Base-by-base conservation (phyloP, 306 rosid genomes). In the Cicer arietinum region DNA sequence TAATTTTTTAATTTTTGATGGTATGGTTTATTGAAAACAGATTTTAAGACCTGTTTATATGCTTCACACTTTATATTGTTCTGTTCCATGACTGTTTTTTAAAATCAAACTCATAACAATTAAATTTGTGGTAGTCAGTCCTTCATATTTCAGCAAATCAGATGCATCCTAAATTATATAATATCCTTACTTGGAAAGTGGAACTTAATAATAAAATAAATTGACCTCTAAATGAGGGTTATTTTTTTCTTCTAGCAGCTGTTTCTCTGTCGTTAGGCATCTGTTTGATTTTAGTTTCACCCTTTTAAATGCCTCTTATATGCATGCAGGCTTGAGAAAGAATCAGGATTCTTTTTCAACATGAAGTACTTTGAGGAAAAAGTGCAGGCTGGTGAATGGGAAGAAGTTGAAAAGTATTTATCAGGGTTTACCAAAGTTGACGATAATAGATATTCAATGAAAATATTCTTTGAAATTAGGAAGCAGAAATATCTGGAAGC, bases 401-500 rank as follows among this genome's bases (percentile, higher is more conserved):
- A 93, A 8, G 98, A 93, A 80, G 93, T 90, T 59, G 98, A 93
- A 77, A 88, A 88, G 89, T 93, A 93, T 74, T 75, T 93, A 18
- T 53, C 92, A 6, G 98, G 98, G 69, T 93, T 78, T 81, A 90
- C 96, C 56, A 93, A 89, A 88, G 91, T 88, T 41, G 94, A 90
- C 66, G 96, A 93, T 82, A 93, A 93, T 84, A 83, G 95, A 90
- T 88, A 89, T 85, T 90, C 98, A 1, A 86, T 90, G 91, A 93
- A 93, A 88, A 86, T 90, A 77, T 89, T 93, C 75, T 93, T 90
- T 61, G 98, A 93, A 79, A 87, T 93, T 65, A 86, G 93, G 77
- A 93, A 93, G 87, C 96, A 93, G 79, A 93, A 93, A 75, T 93
- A 90, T 84, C 90, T 93, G 8, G 96, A 93, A 88, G 98, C 96